phyloP scores from a whole-genome alignment of 805 yeast species.

The Starmerella stigmatis region DNA sequence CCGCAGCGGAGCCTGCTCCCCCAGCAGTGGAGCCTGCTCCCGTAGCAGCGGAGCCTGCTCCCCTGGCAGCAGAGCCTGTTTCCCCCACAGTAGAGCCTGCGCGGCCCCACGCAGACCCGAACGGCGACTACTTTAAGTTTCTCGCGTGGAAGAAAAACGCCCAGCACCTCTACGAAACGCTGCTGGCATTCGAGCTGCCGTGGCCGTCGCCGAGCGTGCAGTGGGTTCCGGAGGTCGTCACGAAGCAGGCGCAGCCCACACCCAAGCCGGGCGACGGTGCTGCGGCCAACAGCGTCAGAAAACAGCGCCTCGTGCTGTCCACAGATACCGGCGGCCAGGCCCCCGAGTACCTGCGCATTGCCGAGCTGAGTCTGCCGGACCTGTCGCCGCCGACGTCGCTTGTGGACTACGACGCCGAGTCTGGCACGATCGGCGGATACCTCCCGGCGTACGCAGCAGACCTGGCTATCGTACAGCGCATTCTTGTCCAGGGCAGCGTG shows the following conservation, averaged over 20 bases:
- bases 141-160: conserved; percentile 53
- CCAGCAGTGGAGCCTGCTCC: too few relatives aligned
- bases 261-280: conserved; percentile 6
- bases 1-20: too few relatives aligned
- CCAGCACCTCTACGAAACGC: conserved; percentile 44
- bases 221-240: conserved; percentile 49
- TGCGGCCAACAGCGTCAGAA: conserved; percentile 29
- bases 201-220: conserved; percentile 58
- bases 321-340: conserved; percentile 53
- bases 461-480: conserved; percentile 43
- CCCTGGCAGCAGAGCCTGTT: too few relatives aligned
- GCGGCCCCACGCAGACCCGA: background rate
- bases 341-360: conserved; percentile 40
- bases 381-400: conserved; percentile 21
- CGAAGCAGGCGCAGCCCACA: conserved; percentile 6
- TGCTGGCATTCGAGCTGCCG: conserved; percentile 43
- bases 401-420: conserved; percentile 32
- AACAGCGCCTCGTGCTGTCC: conserved; percentile 40
- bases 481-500: conserved; percentile 62
- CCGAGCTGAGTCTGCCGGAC: conserved; percentile 28
- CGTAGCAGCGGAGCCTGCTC: too few relatives aligned
- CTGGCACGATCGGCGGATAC: conserved; percentile 31
- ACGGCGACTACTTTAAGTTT: conserved; percentile 29
- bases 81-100: background rate
- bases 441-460: conserved; percentile 29